Percentiles rank a stretch among this genome's conserved stretches.
phyloP scores from a whole-genome alignment of 2,329 filamentous ascomycete species.

The Alternaria triticina region DNA sequence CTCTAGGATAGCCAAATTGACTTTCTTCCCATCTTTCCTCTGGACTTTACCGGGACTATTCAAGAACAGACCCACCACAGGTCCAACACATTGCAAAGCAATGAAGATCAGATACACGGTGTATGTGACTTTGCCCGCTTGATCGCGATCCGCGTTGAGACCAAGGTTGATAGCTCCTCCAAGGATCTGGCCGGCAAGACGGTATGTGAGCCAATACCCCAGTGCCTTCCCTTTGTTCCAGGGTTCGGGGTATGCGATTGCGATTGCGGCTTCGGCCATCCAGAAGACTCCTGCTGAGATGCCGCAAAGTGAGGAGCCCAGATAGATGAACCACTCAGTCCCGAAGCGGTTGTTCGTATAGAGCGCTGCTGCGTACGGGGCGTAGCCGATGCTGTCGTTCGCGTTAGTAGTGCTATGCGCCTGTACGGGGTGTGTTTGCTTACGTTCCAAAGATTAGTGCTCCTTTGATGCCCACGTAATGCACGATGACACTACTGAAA shows the following conservation, averaged over 20 bases:
- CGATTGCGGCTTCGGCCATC: conserved; percentile 77
- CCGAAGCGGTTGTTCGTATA: conserved; percentile 74
- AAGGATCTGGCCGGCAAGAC: conserved; percentile 70
- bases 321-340: conserved; percentile 70
- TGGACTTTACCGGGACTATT: conserved; percentile 68
- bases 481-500: conserved; percentile 68
- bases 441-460: conserved; percentile 73
- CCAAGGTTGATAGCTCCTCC: conserved; percentile 76
- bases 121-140: conserved; percentile 71
- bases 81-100: conserved; percentile 69
- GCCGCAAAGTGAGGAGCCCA: conserved; percentile 73
- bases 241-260: conserved; percentile 74
- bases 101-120: conserved; percentile 74
- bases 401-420: background rate
- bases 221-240: conserved; percentile 55
- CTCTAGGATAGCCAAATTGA: conserved; percentile 64
- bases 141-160: conserved; percentile 63
- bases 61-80: conserved; percentile 68
- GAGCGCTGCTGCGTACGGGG: conserved; percentile 72
- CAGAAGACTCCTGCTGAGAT: conserved; percentile 76
- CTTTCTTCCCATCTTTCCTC: conserved; percentile 68
- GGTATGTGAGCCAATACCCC: conserved; percentile 71
- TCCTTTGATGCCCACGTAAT: conserved; percentile 73
- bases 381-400: conserved; percentile 64
- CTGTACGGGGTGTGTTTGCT: conserved; percentile 21